Base-by-base conservation (phyloP, 495 filamentous ascomycete species). In the Lophium mytilinum region DNA sequence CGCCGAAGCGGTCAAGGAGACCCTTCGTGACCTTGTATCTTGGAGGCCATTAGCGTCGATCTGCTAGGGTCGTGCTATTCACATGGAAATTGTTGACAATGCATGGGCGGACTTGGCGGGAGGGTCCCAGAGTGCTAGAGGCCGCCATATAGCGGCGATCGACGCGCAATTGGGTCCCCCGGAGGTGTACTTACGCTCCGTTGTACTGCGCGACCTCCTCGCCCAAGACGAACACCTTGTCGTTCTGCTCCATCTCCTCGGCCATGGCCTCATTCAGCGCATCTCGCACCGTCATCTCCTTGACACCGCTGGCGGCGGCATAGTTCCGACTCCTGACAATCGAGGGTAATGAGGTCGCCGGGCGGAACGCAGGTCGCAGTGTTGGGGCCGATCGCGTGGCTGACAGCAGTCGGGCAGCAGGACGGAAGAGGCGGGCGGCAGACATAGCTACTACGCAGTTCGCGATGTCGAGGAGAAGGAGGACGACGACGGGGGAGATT, bases 141-240 rank as follows among this genome's bases (percentile, higher is more conserved):
- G 2, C 24, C 24, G 8, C 14, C 17, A 33, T 45, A 48, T 48
- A 14, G 8, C 45, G 11, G 21, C 17, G 21, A 24, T 48, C 14
- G 17, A 48, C 21, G 21, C 21, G 21, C 36, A 57, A 43, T 62
- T 54, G 54, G 8, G 9, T 52, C 9, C 19, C 12, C 34, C 9
- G 42, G 12, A 18, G 37, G 52, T 15, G 9, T 39, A 73, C 82
- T 72, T 74, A 86, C 81, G 93, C 93, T 79, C 93, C 93, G 72
- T 98, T 96, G 76, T 97, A 98, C 76, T 98, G 93, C 65, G 93
- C 93, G 59, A 98, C 94, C 77, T 98, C 93, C 78, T 98, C 93
- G 53, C 93, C 93, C 62, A 98, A 70, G 63, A 98, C 78, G 77
- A 95, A 96, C 57, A 95, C 90, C 80, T 95, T 97, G 56, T 80